Percentiles rank a stretch among this genome's conserved stretches.
Evolutionary conservation across 2,329 filamentous ascomycete species (phyloP).

Genomic region (Aspergillus viridinutans): DNA sequence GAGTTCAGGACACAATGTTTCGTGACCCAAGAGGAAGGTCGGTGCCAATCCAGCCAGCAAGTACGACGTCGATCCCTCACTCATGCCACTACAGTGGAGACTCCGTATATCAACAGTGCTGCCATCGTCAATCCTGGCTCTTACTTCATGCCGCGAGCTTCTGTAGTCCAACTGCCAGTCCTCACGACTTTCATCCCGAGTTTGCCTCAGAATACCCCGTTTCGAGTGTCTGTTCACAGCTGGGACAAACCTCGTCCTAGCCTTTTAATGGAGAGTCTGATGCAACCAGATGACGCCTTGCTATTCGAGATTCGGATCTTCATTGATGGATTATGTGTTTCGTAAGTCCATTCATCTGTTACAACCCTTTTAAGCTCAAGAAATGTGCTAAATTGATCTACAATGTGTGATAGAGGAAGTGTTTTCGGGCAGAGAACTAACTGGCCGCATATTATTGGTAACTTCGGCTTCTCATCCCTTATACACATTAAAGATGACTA

Average conservation of each 20-base stretch:
- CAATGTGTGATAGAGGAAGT: slow-evolving; percentile 45
- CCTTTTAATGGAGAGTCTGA: slow-evolving; percentile 53
- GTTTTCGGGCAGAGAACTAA: slow-evolving; percentile 49
- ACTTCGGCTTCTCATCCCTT: slow-evolving; percentile 13
- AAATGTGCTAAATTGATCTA: neutral
- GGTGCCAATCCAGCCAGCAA: slow-evolving; percentile 18
- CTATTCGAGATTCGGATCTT: slow-evolving; percentile 64
- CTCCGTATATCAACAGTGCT: slow-evolving; percentile 48
- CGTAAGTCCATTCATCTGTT: slow-evolving; percentile 46
- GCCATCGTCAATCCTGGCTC: slow-evolving; percentile 30
- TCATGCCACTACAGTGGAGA: slow-evolving; percentile 40
- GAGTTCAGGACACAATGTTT: slow-evolving; percentile 80
- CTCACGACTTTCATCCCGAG: slow-evolving; percentile 70
- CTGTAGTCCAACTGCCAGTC: slow-evolving; percentile 51
- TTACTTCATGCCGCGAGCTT: slow-evolving; percentile 22
- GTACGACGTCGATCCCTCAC: slow-evolving; percentile 2
- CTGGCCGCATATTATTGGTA: slow-evolving; percentile 54
- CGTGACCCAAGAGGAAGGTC: slow-evolving; percentile 53
- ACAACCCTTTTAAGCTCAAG: neutral
- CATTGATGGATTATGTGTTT: slow-evolving; percentile 61
- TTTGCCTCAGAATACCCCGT: slow-evolving; percentile 54
- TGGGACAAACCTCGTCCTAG: slow-evolving; percentile 63
- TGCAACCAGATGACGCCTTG: slow-evolving; percentile 53
- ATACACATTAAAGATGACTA: neutral
- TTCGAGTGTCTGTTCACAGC: slow-evolving; percentile 70